phyloP scores from a whole-genome alignment of 805 yeast species.

The Yueomyces sinensis region DNA sequence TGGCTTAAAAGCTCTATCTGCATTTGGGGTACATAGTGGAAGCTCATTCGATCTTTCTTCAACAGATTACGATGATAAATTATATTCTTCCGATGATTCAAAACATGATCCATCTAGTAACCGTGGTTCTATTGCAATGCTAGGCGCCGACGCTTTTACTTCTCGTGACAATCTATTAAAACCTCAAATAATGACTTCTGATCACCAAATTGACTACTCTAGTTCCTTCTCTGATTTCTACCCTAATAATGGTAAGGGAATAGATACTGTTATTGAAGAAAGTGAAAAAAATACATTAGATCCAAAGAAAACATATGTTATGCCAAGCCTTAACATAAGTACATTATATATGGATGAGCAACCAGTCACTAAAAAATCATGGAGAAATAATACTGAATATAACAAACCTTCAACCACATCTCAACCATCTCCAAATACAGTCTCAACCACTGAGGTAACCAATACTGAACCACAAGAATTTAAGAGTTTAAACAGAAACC shows the following conservation, averaged over 20 bases:
- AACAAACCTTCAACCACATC: constrained; percentile 25
- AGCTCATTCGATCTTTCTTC: background rate
- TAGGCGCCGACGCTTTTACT: too few relatives aligned
- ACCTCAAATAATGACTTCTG: too few relatives aligned
- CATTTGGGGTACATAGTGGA: background rate
- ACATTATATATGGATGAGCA: constrained; percentile 22
- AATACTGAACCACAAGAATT: constrained; percentile 68
- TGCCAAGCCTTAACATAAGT: constrained; percentile 15
- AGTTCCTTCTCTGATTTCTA: background rate
- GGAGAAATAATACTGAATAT: constrained; percentile 34
- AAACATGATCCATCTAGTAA: constrained; percentile 16
- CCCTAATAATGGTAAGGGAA: background rate
- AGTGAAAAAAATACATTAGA: background rate
- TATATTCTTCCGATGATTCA: constrained; percentile 10
- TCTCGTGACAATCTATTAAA: too few relatives aligned
- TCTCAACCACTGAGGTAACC: constrained; percentile 71
- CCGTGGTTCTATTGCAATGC: background rate
- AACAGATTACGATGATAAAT: background rate
- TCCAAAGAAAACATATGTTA: too few relatives aligned
- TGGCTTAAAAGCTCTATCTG: background rate
- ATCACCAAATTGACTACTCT: background rate
- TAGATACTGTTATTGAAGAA: background rate
- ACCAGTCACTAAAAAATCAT: constrained; percentile 34
- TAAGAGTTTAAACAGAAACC: constrained; percentile 29
- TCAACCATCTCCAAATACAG: constrained; percentile 65